A percentile compares a stretch with the other conserved stretches of the same genome.
phyloP scores from a whole-genome alignment of 768 basidiomycete species.

The Tylopilus cervinicoccineus region DNA sequence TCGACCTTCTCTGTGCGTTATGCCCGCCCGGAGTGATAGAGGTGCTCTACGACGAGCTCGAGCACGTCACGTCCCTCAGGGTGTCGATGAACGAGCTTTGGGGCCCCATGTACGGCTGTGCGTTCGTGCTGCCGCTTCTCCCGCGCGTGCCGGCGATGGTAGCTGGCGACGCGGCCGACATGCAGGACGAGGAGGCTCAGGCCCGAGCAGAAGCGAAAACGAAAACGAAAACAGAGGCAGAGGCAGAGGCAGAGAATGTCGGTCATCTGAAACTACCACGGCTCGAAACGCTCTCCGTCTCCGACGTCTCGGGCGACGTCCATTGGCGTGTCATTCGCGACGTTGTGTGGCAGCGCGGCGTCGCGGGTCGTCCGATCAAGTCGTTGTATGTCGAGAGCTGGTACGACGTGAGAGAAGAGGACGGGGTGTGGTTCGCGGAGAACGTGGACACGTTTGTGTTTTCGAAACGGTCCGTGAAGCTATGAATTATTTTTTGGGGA shows the following conservation, averaged over 20 bases:
- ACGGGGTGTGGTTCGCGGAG: background rate
- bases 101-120: conserved; percentile 26
- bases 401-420: background rate
- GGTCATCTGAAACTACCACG: conserved; percentile 39
- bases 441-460: background rate
- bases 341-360: conserved; percentile 40
- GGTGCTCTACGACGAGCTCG: conserved; percentile 43
- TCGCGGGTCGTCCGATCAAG: conserved; percentile 34
- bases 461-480: background rate
- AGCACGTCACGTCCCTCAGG: conserved; percentile 39
- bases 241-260: too few relatives aligned
- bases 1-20: conserved; percentile 49
- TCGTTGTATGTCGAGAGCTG: background rate
- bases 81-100: conserved; percentile 29
- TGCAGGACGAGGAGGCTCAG: too few relatives aligned
- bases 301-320: conserved; percentile 36
- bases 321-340: conserved; percentile 30
- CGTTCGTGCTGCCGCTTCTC: conserved; percentile 1
- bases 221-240: too few relatives aligned
- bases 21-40: conserved; percentile 34
- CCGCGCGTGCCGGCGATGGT: background rate
- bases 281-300: conserved; percentile 43
- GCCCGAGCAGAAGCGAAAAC: too few relatives aligned
- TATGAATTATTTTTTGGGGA: background rate
- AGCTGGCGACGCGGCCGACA: background rate